A percentile compares a stretch with the other conserved stretches of the same genome.
Evolutionary conservation across 2,329 filamentous ascomycete species (phyloP).

Genomic region (Fusarium sp.): DNA sequence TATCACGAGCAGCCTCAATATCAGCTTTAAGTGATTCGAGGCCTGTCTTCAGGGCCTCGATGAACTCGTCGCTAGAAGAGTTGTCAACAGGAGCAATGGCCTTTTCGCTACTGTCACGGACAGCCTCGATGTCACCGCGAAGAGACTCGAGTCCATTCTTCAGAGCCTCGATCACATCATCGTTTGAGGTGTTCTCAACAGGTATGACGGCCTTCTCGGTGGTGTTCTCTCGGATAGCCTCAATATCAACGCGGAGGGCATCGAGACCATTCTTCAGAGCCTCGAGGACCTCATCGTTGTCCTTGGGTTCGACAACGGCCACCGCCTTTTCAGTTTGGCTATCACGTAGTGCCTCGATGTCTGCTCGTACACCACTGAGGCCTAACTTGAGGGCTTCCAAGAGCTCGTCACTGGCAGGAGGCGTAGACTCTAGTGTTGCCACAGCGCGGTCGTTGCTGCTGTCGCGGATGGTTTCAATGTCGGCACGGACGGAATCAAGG

Average conservation of each 20-base stretch:
- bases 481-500: constrained; percentile 78
- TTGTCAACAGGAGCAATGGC: constrained; percentile 32
- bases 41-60: constrained; percentile 40
- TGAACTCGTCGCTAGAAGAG: constrained; percentile 34
- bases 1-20: constrained; percentile 66
- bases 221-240: constrained; percentile 65
- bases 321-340: constrained; percentile 60
- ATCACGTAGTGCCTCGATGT: constrained; percentile 82
- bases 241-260: constrained; percentile 42
- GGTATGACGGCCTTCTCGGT: constrained; percentile 58
- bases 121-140: constrained; percentile 31
- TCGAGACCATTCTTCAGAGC: constrained; percentile 57
- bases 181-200: constrained; percentile 32
- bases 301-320: constrained; percentile 58
- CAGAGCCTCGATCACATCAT: constrained; percentile 39
- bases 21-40: constrained; percentile 40
- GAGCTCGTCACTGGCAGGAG: constrained; percentile 85
- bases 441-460: constrained; percentile 64
- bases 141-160: constrained; percentile 41
- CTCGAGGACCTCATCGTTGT: constrained; percentile 86
- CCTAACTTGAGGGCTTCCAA: constrained; percentile 88
- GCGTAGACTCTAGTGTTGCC: constrained; percentile 48
- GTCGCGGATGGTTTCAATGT: constrained; percentile 83
- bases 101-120: constrained; percentile 73
- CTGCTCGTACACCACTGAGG: constrained; percentile 77